Base-by-base conservation (phyloP, 495 filamentous ascomycete genomes). In the Clohesyomyces aquaticus region DNA sequence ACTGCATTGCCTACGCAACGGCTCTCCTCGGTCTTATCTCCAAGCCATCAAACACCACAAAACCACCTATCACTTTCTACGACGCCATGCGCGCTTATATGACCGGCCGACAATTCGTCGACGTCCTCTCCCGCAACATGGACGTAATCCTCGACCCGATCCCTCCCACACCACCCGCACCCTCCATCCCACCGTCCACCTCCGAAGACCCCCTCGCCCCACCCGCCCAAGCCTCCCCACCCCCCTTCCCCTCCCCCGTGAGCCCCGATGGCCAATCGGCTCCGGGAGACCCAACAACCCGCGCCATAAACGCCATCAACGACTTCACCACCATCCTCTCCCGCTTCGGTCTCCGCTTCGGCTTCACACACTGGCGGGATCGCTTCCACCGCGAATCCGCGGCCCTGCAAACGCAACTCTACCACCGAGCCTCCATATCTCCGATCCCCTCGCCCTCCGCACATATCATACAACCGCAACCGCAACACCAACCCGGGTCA, bases 21-120 rank as follows among this genome's bases (percentile, higher is more conserved):
- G 79, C 78, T 50, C 82, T 90, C 64, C 77, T 70, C 42, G 59
- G 78, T 59, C 77, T 81, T 3, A 79, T 90, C 35, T 76, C 80
- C 46, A 78, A 65, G 21, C 77, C 58, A 64, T 67, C 64, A n/a
- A 67, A 65, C 45, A 74, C n/a, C 70, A 70, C 42, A 14, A 23
- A 80, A 78, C n/a, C 81, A 87, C 64, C 87, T 9, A 25, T 88
- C 55, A 90, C 87, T 6, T 90, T 87, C 68, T 86, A 90, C 71
- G 89, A 92, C 66, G 83, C 86, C 4, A 78, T 91, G 47, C 80
- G 87, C 18, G 84, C 86, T 6, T 90, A 85, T 65, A 90, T 88
- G 75, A 83, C 90, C 61, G 88, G 85, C 0, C 81, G 82, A 21
- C 88, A 89, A 67, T 83, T 91, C 58, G 76, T 89, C 25, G 85